A percentile compares a stretch with the other conserved stretches of the same genome.
Conservation (phyloP, 345 rosid species). For the Erucastrum elatum region DNA sequence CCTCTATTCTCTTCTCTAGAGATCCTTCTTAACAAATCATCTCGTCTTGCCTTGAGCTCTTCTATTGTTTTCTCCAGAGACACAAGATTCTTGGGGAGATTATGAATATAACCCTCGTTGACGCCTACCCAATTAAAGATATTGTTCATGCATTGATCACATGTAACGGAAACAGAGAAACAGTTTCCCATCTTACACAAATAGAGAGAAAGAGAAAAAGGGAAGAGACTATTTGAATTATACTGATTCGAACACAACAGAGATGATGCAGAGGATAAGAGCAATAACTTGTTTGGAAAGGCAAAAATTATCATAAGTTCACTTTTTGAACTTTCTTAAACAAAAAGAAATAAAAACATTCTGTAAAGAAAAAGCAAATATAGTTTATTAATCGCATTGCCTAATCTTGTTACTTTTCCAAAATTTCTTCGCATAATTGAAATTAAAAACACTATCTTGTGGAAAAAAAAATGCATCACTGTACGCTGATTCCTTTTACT, state of each 20-base stretch:
- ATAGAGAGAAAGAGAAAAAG: not conserved
- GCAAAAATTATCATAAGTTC: not conserved
- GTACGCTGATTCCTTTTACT: not conserved
- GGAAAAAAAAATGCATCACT: not conserved
- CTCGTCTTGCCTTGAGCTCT: not conserved
- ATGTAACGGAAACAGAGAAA: not conserved
- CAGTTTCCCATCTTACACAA: not conserved
- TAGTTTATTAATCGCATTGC: not conserved
- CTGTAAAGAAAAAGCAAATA: not conserved
- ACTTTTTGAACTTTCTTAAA: not conserved
- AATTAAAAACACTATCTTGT: not conserved
- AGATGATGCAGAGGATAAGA: not conserved
- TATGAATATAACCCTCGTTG: not conserved
- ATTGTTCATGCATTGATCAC: not conserved
- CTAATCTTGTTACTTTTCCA: not conserved
- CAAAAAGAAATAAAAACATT: not conserved
- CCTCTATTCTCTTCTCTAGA: constrained; percentile 10
- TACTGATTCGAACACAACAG: not conserved
- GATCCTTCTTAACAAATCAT: constrained; percentile 1
- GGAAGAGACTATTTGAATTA: not conserved
- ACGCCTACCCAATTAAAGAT: not conserved
- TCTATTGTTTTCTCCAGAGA: not conserved
- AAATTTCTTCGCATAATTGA: not conserved
- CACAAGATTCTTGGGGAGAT: not conserved
- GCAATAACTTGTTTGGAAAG: not conserved